These are phyloP conservation scores for Ilyonectria destructans DNA, from an alignment of 2,329 filamentous ascomycete species.

Conservation along the genomic window DNA sequence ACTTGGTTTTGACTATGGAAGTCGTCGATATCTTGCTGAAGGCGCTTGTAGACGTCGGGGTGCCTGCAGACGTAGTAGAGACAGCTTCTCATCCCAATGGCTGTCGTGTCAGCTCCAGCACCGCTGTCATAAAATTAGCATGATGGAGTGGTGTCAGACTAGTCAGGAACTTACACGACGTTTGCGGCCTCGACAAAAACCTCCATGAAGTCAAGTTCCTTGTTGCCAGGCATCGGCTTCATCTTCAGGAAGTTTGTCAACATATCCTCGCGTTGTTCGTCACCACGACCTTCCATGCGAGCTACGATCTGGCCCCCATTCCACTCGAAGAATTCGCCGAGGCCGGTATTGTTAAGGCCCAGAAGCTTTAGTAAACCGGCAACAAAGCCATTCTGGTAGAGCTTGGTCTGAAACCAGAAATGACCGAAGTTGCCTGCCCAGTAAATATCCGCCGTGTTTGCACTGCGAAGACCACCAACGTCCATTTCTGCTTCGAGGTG, in stretches of 20 bases:
- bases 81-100: background rate
- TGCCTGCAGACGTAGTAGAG: background rate
- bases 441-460: too few relatives aligned
- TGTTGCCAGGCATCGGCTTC: background rate
- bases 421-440: background rate
- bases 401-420: background rate
- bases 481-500: too few relatives aligned
- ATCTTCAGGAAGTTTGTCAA: background rate
- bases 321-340: background rate
- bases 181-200: background rate
- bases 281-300: background rate
- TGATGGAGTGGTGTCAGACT: background rate
- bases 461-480: too few relatives aligned
- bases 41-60: background rate
- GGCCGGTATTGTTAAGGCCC: background rate
- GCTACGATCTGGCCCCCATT: background rate
- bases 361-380: background rate
- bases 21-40: background rate
- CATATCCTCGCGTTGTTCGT: background rate
- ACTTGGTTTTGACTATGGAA: background rate
- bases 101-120: background rate
- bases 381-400: background rate
- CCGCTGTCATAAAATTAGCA: background rate
- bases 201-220: background rate
- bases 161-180: background rate